These are phyloP conservation scores for Entomortierella beljakovae DNA, from an alignment of 192 early-diverging fungal genomes.

Conservation along the genomic window DNA sequence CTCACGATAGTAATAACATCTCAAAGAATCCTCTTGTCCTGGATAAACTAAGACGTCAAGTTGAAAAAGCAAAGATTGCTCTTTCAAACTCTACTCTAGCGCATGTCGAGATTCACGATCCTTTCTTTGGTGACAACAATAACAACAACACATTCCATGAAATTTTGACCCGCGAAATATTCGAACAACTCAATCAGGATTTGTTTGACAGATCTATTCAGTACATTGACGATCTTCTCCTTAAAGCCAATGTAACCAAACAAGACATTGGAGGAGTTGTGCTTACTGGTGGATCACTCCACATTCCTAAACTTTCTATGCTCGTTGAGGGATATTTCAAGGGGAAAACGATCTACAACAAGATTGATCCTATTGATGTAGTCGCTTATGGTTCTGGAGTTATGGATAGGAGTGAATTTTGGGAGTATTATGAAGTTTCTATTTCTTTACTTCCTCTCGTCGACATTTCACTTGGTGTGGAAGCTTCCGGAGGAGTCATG, in stretches of 20 bases:
- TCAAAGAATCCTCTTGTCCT: conserved; percentile 86
- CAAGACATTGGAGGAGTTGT: conserved; percentile 82
- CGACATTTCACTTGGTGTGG: conserved; percentile 86
- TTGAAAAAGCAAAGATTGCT: conserved; percentile 95
- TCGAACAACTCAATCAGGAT: conserved; percentile 92
- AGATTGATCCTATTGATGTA: conserved; percentile 97
- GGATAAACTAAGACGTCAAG: conserved; percentile 90
- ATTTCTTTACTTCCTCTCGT: conserved; percentile 85
- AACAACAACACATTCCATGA: conserved; percentile 89
- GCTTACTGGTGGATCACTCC: conserved; percentile 91
- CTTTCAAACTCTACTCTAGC: conserved; percentile 90
- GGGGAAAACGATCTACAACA: conserved; percentile 84
- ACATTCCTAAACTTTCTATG: conserved; percentile 92
- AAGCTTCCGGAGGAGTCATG: conserved; percentile 88
- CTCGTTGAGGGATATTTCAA: conserved; percentile 83
- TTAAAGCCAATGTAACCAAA: conserved; percentile 86
- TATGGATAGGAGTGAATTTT: conserved; percentile 84
- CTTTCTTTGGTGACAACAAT: conserved; percentile 86
- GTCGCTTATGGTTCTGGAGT: conserved; percentile 95
- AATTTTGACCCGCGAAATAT: conserved; percentile 94
- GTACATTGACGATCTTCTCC: conserved; percentile 91
- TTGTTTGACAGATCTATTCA: conserved; percentile 92
- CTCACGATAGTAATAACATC: conserved; percentile 83
- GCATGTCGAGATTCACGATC: conserved; percentile 90
- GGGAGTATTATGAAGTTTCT: conserved; percentile 67